Evolutionary conservation across 495 filamentous ascomycete genomes (phyloP), one percentile per base, ranked within the genome.

Genomic region (Penicillium dipodomyicola): DNA sequence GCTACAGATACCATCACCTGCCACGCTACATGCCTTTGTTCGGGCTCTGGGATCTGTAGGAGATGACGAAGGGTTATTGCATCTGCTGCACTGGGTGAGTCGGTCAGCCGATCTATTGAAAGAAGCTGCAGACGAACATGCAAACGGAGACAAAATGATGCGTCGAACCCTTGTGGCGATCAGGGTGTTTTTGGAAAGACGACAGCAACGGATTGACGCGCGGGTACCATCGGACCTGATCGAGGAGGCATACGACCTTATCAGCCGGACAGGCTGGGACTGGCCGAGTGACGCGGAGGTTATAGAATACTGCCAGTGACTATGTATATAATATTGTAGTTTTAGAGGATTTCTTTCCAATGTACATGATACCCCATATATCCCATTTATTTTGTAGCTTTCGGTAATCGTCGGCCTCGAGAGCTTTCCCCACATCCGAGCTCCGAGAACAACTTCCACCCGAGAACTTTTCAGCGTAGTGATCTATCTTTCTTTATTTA

Each of bases 281-380:
- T 85, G 83, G 83, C 80, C 82, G 15, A 75, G 60, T 42, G 76
- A 80, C 49, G 70, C 73, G 45, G 81, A 84, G 53, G 74, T 84
- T 32, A 58, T 70, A 49, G 63, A 67, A 30, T 86, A 86, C 67
- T 42, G 49, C 44, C 50, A 48, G 42, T 64, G 51, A 62, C 41
- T 14, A 12, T 63, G 58, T 61, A 52, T 52, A 40, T 57, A 45
- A 59, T 59, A 59, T 42, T 64, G 62, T 60, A 66, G 35, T 61
- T 59, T 51, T 71, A 63, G 64, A 65, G 45, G 45, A 23, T 33
- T 56, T 57, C 62, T 44, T 22, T 2, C 2, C 43, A 35, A 54
- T 64, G 51, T 66, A 58, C 22, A 58, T 61, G 55, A 58, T 58
- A 59, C 52, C 51, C 57, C 41, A 39, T 49, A 20, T 27, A 40